phyloP scores from a whole-genome alignment of 306 rosid genomes.

The Quercus robur region DNA sequence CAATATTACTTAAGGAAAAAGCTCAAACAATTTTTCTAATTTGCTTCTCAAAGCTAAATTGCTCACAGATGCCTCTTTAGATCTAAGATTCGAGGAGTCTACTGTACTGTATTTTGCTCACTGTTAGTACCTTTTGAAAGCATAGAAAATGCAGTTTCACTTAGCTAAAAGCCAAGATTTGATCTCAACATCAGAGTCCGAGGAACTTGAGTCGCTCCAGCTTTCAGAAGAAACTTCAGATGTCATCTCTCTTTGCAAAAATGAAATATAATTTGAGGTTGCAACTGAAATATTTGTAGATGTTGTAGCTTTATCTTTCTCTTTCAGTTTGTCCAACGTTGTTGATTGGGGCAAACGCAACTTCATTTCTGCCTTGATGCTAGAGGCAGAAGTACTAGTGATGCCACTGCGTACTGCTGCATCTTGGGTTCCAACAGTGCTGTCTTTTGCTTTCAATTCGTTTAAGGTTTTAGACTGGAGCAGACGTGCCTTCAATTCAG shows the following conservation, averaged over 20 bases:
- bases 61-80: not conserved
- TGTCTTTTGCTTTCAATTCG: slow-evolving; percentile 16
- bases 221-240: slow-evolving; percentile 42
- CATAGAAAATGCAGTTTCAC: not conserved
- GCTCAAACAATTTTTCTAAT: not conserved
- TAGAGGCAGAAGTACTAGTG: not conserved
- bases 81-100: not conserved
- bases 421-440: slow-evolving; percentile 10
- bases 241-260: slow-evolving; percentile 10
- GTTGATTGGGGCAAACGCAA: slow-evolving; percentile 6
- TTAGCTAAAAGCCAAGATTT: not conserved
- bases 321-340: not conserved
- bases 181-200: slow-evolving; percentile 35
- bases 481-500: slow-evolving; percentile 33
- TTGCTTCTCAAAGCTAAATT: not conserved
- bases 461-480: slow-evolving; percentile 21
- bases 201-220: slow-evolving; percentile 34
- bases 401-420: not conserved
- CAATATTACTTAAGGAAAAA: not conserved
- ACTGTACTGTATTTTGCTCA: not conserved
- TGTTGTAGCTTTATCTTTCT: slow-evolving; percentile 16
- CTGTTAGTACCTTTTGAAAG: not conserved
- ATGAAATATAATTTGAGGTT: slow-evolving; percentile 1
- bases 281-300: slow-evolving; percentile 3
- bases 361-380: slow-evolving; percentile 13